Conservation (phyloP, 1,284 basidiomycete genomes). For the Coniferiporia weirii region DNA sequence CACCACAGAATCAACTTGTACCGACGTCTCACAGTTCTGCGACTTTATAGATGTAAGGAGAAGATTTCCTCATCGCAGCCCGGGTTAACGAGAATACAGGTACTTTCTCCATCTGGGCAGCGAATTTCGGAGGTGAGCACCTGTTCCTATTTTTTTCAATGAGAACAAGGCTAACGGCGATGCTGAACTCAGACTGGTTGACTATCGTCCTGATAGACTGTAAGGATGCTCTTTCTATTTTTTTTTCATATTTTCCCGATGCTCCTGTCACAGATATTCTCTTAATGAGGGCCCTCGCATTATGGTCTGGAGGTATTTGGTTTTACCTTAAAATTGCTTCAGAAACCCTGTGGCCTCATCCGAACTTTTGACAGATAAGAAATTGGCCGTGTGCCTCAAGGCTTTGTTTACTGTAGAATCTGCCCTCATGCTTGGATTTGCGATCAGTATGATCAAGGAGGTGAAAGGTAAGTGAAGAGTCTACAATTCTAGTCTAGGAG, state of each 20-base stretch:
- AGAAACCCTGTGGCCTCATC: neutral
- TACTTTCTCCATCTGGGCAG: neutral
- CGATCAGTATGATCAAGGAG: neutral
- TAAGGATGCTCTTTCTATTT: neutral
- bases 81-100: neutral
- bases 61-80: neutral
- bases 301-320: neutral
- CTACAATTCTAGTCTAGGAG: neutral
- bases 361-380: neutral
- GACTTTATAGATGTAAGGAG: neutral
- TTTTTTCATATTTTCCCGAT: neutral
- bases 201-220: slow-evolving; percentile 7
- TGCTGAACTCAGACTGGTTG: neutral
- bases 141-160: neutral
- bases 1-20: neutral
- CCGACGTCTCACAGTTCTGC: neutral
- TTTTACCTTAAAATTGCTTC: neutral
- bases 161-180: neutral
- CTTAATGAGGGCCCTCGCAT: slow-evolving; percentile 2
- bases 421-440: neutral
- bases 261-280: slow-evolving; percentile 1
- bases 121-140: neutral
- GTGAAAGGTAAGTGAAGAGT: neutral
- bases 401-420: neutral
- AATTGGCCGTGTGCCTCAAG: neutral